Evolutionary conservation across 495 filamentous ascomycete genomes (phyloP).

Genomic region (Podospora anserina): DNA sequence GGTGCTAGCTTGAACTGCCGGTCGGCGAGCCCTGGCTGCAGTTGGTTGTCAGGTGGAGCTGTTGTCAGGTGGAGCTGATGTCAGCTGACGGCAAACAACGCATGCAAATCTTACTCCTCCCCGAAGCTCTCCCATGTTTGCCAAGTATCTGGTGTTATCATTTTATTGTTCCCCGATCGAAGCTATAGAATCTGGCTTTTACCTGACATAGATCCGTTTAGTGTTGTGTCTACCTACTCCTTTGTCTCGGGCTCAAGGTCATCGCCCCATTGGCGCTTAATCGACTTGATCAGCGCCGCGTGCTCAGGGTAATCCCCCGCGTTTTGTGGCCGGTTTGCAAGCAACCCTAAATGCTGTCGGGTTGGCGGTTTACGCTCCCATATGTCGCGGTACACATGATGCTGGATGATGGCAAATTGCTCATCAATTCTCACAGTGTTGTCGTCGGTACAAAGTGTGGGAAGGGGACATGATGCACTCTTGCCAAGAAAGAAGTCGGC

Average conservation of each 20-base stretch:
- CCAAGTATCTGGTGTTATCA: too few species aligned
- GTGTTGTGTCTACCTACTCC: too few species aligned
- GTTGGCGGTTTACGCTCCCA: conserved; percentile 23
- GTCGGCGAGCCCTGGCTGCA: background rate
- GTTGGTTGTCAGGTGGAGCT: background rate
- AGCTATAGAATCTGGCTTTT: too few species aligned
- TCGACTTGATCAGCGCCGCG: background rate
- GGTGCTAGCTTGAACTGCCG: background rate
- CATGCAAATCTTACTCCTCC: too few species aligned
- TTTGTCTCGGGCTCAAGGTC: background rate
- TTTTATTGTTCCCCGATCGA: too few species aligned
- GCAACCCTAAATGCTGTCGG: background rate
- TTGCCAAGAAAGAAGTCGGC: conserved; percentile 22
- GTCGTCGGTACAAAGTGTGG: conserved; percentile 15
- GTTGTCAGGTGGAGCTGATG: background rate
- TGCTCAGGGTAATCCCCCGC: background rate
- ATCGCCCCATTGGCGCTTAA: background rate
- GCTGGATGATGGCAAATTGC: conserved; percentile 12
- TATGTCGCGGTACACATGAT: conserved; percentile 20
- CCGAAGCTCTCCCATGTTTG: too few species aligned
- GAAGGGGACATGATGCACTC: conserved; percentile 16
- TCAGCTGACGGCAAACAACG: too few species aligned
- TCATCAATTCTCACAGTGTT: conserved; percentile 21
- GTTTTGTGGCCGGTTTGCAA: background rate
- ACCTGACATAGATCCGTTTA: too few species aligned